phyloP scores from a whole-genome alignment of 1,284 basidiomycete genomes.

The Bjerkandera adusta region DNA sequence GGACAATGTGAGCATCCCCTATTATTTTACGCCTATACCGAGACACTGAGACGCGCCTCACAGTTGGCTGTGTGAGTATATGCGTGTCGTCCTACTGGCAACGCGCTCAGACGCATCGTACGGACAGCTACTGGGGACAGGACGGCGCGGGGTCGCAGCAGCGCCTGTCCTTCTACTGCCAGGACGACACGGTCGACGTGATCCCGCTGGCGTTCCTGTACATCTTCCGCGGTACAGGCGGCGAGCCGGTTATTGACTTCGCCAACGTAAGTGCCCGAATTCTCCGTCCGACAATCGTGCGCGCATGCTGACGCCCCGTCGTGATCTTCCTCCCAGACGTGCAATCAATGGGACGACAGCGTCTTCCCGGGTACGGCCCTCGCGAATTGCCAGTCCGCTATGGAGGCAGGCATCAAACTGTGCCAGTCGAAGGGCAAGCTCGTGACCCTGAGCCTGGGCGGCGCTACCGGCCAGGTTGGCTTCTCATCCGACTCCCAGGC shows the following conservation, averaged over 20 bases:
- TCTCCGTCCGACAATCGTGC: conserved; percentile 1
- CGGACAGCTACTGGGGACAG: conserved; percentile 40
- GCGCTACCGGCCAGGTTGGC: conserved; percentile 49
- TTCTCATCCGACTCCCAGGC: conserved; percentile 53
- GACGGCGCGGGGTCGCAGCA: conserved; percentile 49
- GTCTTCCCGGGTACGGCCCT: conserved; percentile 56
- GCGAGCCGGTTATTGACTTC: conserved; percentile 55
- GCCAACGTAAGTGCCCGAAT: conserved; percentile 42
- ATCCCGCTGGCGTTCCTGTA: conserved; percentile 59
- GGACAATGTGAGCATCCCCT: conserved; percentile 27
- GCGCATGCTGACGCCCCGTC: background rate
- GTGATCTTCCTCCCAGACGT: conserved; percentile 43
- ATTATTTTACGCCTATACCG: background rate
- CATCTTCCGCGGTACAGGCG: conserved; percentile 49
- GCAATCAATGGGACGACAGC: conserved; percentile 37
- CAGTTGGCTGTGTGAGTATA: conserved; percentile 22
- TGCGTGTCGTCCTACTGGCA: conserved; percentile 1
- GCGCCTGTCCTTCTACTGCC: conserved; percentile 44
- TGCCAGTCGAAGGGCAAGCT: conserved; percentile 66
- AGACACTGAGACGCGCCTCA: background rate
- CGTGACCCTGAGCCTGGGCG: conserved; percentile 60
- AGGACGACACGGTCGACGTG: conserved; percentile 46
- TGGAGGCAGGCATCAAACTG: conserved; percentile 50
- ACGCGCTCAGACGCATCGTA: background rate
- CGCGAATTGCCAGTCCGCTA: conserved; percentile 46